Conservation (phyloP, 169 alveolate species). For the Perkinsus chesapeaki region DNA sequence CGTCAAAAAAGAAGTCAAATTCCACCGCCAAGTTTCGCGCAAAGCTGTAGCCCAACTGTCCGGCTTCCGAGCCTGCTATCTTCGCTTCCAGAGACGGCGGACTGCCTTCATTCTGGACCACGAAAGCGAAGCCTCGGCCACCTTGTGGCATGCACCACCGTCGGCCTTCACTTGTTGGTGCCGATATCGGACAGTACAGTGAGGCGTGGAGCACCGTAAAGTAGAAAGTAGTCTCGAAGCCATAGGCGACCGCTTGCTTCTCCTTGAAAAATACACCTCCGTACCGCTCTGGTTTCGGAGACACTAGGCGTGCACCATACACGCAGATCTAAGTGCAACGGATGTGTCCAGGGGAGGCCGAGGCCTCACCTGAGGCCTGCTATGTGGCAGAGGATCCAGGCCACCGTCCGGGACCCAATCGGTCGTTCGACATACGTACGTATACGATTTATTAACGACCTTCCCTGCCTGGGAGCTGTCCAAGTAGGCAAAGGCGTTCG, state of each 20-base stretch:
- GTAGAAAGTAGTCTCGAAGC: constrained; percentile 6
- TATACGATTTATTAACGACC: neutral
- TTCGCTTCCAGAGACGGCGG: neutral
- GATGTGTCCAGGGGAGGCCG: neutral
- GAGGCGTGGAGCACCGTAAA: constrained; percentile 3
- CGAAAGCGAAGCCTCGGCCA: constrained; percentile 13
- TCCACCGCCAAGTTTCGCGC: constrained; percentile 4
- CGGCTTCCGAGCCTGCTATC: neutral
- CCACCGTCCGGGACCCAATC: neutral
- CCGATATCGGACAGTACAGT: neutral
- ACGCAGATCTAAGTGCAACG: neutral
- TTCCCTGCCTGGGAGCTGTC: neutral
- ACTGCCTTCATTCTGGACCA: constrained; percentile 6
- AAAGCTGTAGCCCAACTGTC: constrained; percentile 9
- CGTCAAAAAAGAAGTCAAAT: constrained; percentile 1
- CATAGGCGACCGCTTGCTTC: constrained; percentile 5
- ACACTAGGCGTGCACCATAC: neutral
- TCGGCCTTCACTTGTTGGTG: neutral
- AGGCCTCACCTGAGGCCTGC: neutral
- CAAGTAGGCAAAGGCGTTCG: neutral
- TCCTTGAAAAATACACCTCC: neutral
- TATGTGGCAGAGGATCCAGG: neutral
- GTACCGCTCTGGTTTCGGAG: neutral
- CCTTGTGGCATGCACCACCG: constrained; percentile 11
- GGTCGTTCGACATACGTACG: neutral